Conservation (phyloP, 192 early-diverging fungal species). For the Rhizophagus clarus region DNA sequence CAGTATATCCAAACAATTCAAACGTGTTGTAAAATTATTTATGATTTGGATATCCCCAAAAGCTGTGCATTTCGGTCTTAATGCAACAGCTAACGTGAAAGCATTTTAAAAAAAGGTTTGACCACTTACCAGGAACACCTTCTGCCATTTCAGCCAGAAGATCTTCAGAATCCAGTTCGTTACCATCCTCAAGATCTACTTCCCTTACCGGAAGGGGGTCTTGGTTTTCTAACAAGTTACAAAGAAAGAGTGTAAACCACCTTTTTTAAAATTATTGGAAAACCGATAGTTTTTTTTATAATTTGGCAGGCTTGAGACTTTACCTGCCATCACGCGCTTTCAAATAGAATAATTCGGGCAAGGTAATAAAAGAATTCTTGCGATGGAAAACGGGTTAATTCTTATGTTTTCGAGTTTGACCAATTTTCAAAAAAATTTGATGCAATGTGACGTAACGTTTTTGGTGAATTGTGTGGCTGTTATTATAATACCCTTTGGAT, state of each 20-base stretch:
- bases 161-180: slow-evolving; percentile 17
- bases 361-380: neutral
- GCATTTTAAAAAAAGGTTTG: neutral
- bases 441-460: neutral
- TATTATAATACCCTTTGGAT: neutral
- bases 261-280: neutral
- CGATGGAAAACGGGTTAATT: neutral
- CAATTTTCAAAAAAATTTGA: neutral
- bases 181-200: slow-evolving; percentile 25
- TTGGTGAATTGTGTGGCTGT: neutral
- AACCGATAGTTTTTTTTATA: neutral
- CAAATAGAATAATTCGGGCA: neutral
- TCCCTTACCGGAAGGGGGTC: slow-evolving; percentile 28
- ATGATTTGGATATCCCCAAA: neutral
- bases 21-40: no score
- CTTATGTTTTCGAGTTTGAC: neutral
- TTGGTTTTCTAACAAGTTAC: slow-evolving; percentile 13
- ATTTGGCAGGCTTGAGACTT: neutral
- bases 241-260: neutral
- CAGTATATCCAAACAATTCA: no score
- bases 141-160: slow-evolving; percentile 12
- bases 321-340: neutral
- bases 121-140: slow-evolving; percentile 17
- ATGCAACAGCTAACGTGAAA: neutral
- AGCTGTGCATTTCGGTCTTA: neutral